A percentile compares a stretch with the other conserved stretches of the same genome.
phyloP scores from a whole-genome alignment of 75 land plant genomes.

The Pinus tabuliformis region DNA sequence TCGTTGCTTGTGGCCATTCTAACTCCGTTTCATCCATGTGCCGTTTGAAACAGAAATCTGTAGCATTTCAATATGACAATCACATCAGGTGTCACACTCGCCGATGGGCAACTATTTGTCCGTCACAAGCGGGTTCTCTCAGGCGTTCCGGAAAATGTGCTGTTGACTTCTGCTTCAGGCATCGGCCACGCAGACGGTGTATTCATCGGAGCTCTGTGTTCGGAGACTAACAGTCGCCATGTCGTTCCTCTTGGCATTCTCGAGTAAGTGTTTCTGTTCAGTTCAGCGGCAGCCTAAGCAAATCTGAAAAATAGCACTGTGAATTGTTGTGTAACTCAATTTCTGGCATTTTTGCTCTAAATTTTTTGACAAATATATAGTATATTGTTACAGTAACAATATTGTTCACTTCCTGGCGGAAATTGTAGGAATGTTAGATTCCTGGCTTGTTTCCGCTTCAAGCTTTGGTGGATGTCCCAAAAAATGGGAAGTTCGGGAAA shows the following conservation, averaged over 20 bases:
- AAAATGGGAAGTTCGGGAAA: slow-evolving; percentile 72
- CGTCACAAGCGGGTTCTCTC: slow-evolving; percentile 38
- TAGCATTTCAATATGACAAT: slow-evolving; percentile 14
- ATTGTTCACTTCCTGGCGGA: neutral
- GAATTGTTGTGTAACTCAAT: too few species aligned
- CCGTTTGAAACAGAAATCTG: too few species aligned
- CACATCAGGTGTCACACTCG: slow-evolving; percentile 49
- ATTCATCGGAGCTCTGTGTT: slow-evolving; percentile 61
- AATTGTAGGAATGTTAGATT: slow-evolving; percentile 57
- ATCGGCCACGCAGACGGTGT: slow-evolving; percentile 51
- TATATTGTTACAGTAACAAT: neutral
- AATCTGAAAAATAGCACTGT: neutral
- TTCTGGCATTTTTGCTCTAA: neutral
- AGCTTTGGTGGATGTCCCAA: slow-evolving; percentile 94
- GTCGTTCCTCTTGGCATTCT: slow-evolving; percentile 57
- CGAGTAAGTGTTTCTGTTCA: slow-evolving; percentile 30
- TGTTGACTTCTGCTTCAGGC: slow-evolving; percentile 54
- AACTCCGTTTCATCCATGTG: too few species aligned
- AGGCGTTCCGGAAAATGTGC: slow-evolving; percentile 72
- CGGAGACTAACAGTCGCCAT: slow-evolving; percentile 53
- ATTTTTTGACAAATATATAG: neutral
- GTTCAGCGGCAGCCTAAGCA: too few species aligned
- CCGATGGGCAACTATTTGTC: slow-evolving; percentile 51
- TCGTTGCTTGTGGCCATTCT: too few species aligned
- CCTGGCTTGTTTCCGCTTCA: slow-evolving; percentile 80